Evolutionary conservation across 768 basidiomycete species (phyloP).

Genomic region (Tylopilus subfusipes): DNA sequence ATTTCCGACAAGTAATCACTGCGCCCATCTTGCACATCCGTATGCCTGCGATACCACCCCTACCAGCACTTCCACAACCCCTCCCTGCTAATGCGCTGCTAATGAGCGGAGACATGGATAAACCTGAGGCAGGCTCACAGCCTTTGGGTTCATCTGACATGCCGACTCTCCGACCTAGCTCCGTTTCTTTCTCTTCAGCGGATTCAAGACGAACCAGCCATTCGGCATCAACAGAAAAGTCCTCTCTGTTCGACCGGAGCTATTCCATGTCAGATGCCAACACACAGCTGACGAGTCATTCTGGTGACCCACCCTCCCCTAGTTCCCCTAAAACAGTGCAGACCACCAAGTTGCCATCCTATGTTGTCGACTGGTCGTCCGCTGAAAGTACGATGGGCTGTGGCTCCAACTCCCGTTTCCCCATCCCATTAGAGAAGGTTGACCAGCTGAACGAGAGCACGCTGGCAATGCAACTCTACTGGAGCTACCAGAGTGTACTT

Average conservation of each 20-base stretch:
- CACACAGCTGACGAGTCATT: conserved; percentile 21
- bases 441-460: conserved; percentile 52
- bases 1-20: conserved; percentile 61
- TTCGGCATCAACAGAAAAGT: conserved; percentile 33
- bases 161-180: conserved; percentile 36
- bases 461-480: conserved; percentile 68
- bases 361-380: conserved; percentile 45
- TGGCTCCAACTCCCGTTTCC: conserved; percentile 30
- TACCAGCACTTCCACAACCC: conserved; percentile 42
- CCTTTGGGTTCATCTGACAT: conserved; percentile 11
- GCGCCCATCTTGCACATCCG: conserved; percentile 62
- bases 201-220: conserved; percentile 34
- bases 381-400: conserved; percentile 40
- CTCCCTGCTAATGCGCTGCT: conserved; percentile 27
- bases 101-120: conserved; percentile 25
- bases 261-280: conserved; percentile 26
- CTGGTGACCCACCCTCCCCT: conserved; percentile 22
- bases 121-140: conserved; percentile 19
- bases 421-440: conserved; percentile 43
- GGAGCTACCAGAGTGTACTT: conserved; percentile 56
- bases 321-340: conserved; percentile 7
- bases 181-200: conserved; percentile 53
- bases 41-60: conserved; percentile 68
- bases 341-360: conserved; percentile 30
- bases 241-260: conserved; percentile 30